Base-by-base conservation (phyloP, 371 early-diverging fungal genomes). In the Nematocida ironsii region DNA sequence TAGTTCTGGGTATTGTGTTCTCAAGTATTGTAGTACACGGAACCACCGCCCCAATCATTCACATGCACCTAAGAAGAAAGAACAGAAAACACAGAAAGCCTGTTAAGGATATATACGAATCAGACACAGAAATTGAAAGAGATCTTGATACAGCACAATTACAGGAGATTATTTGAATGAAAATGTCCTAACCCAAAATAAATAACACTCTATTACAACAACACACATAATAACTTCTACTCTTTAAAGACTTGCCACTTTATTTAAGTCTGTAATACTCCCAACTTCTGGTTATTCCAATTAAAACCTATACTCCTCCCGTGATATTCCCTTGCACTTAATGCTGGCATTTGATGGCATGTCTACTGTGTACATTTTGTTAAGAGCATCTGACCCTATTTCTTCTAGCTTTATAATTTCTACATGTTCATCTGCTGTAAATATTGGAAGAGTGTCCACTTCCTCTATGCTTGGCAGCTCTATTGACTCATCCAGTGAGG, bases 1-100 rank as follows among this genome's bases (percentile, higher is more conserved):
- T 57, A 39, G 78, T 85, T 27, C 44, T 54, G 58, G 47, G 62
- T 7, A 72, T 85, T 50, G 85, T 85, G 16, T 54, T 85, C 27
- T 70, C 33, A n/a, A 71, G 72, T 70, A 72, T 82, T 72, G n/a
- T 85, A 18, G 47, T 85, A 25, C 85, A 85, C 58, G 85, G 85
- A 11, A 72, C 78, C 7, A 84, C 85, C 16, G 83, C 72, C 16
- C 85, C 85, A 27, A 73, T 84, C 50, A 84, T 82, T 20, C 84
- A 84, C 69, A 40, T 84, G n/a, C 82, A 75, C 47, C 55, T 83
- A 2, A 56, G 71, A 54, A 81, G 71, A 61, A 72, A 56, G 50
- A 47, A 74, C 27, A 62, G 39, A 6, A 62, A 66, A 20, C 13
- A 20, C 11, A 66, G 25, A 62, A 48, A 74, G 55, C 1, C 45